A percentile compares a stretch with the other conserved stretches of the same genome.
Conservation (phyloP, 352 stramenopile species). For the Globisporangium cylindrosporum region DNA sequence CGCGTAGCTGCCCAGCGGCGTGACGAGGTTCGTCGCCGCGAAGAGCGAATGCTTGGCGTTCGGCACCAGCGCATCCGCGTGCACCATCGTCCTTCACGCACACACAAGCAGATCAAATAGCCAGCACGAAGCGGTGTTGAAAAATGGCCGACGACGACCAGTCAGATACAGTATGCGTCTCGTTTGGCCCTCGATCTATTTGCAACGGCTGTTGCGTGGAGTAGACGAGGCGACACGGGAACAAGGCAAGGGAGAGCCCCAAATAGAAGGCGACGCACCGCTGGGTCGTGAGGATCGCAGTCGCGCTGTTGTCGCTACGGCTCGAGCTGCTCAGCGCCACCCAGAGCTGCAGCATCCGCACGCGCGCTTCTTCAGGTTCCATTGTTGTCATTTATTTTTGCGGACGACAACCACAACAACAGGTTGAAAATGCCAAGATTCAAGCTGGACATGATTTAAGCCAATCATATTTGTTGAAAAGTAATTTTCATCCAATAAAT, state of each 20-base stretch:
- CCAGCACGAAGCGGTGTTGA: neutral
- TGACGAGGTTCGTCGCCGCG: slow-evolving; percentile 46
- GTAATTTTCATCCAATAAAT: neutral
- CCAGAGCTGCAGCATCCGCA: slow-evolving; percentile 65
- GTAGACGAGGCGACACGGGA: neutral
- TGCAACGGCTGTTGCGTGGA: neutral
- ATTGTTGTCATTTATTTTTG: slow-evolving; percentile 18
- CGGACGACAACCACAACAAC: neutral
- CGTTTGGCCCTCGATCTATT: neutral
- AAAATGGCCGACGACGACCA: slow-evolving; percentile 1
- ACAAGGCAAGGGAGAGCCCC: neutral
- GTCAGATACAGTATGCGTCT: slow-evolving; percentile 3
- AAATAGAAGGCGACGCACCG: slow-evolving; percentile 22
- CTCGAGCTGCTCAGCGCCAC: slow-evolving; percentile 16
- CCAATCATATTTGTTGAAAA: neutral
- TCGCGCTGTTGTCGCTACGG: slow-evolving; percentile 14
- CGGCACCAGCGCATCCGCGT: slow-evolving; percentile 30
- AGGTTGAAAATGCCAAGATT: neutral
- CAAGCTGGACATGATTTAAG: neutral
- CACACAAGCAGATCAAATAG: neutral
- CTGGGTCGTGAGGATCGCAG: slow-evolving; percentile 52
- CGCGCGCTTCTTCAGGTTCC: slow-evolving; percentile 37
- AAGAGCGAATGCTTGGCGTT: slow-evolving; percentile 76
- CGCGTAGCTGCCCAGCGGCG: slow-evolving; percentile 62
- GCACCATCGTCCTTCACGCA: slow-evolving; percentile 42